phyloP scores from a whole-genome alignment of 2,329 filamentous ascomycete species.

The Arthrinium phaeospermum region DNA sequence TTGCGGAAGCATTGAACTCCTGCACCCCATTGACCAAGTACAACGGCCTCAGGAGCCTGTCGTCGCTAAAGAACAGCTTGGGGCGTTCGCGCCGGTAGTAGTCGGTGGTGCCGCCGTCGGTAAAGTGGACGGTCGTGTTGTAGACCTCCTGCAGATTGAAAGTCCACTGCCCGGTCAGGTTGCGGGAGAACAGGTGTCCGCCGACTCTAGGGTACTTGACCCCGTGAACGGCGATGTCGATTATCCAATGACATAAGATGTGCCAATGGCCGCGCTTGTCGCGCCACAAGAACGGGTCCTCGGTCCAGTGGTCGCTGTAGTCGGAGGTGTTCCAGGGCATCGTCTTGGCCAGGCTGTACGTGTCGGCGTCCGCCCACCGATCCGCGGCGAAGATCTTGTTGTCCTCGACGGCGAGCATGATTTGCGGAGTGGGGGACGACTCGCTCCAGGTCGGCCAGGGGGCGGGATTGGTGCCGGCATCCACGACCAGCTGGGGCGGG shows the following conservation, averaged over 20 bases:
- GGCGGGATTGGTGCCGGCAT: constrained; percentile 47
- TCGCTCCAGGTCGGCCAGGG: constrained; percentile 44
- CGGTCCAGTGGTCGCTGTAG: constrained; percentile 33
- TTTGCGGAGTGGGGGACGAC: constrained; percentile 34
- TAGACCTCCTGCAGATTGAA: constrained; percentile 41
- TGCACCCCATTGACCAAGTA: constrained; percentile 55
- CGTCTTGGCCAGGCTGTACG: constrained; percentile 33
- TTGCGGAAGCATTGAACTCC: constrained; percentile 40
- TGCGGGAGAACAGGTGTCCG: constrained; percentile 32
- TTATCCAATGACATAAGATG: constrained; percentile 35
- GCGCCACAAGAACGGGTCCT: constrained; percentile 39
- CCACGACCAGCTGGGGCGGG: constrained; percentile 26
- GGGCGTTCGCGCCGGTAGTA: constrained; percentile 53
- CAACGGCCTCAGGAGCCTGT: constrained; percentile 51
- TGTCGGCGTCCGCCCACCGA: constrained; percentile 29
- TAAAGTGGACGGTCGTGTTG: constrained; percentile 40
- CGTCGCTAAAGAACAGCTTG: constrained; percentile 54
- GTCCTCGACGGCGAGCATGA: constrained; percentile 42
- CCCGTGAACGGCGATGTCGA: constrained; percentile 32
- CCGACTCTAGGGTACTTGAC: constrained; percentile 35
- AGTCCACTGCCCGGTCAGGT: constrained; percentile 32
- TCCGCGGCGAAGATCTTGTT: constrained; percentile 42
- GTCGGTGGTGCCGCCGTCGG: constrained; percentile 45
- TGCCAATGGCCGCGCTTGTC: constrained; percentile 38
- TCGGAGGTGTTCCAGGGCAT: constrained; percentile 34